These are phyloP conservation scores for Cokeromyces recurvatus DNA, from an alignment of 371 early-diverging fungal species.

Conservation along the genomic window DNA sequence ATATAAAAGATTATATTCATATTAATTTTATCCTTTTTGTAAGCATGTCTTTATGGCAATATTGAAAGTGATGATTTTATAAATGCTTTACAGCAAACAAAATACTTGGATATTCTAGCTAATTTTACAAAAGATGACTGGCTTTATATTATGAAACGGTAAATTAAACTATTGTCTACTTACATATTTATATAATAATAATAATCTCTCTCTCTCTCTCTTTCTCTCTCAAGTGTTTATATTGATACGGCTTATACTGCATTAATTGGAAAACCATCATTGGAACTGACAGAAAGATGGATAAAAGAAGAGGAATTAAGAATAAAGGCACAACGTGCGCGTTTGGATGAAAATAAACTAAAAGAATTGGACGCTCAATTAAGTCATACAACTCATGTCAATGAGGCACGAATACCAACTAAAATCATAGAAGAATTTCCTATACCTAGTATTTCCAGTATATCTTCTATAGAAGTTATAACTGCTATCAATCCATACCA, in stretches of 20 bases:
- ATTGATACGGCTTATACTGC: constrained; percentile 41
- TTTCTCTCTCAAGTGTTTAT: background rate
- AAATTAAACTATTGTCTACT: constrained; percentile 5
- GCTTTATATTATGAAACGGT: constrained; percentile 44
- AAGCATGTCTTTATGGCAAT: constrained; percentile 44
- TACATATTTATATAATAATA: background rate
- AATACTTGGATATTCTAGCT: constrained; percentile 34
- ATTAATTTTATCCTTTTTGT: background rate
- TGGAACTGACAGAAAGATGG: constrained; percentile 29
- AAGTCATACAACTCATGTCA: constrained; percentile 37
- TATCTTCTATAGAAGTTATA: constrained; percentile 46
- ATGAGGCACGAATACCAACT: constrained; percentile 47
- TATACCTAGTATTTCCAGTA: constrained; percentile 44
- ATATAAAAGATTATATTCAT: background rate
- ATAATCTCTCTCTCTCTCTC: background rate
- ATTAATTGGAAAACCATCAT: constrained; percentile 48
- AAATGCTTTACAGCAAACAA: constrained; percentile 34
- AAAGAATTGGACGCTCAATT: constrained; percentile 29
- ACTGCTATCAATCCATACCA: constrained; percentile 31
- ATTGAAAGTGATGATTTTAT: constrained; percentile 41
- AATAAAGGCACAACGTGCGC: constrained; percentile 31
- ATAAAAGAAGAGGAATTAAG: constrained; percentile 38
- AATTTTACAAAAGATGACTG: constrained; percentile 40
- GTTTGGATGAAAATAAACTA: constrained; percentile 24
- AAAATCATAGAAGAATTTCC: constrained; percentile 50